Base-by-base conservation (phyloP, 164 flowering plant genomes). In the Macadamia integrifolia region DNA sequence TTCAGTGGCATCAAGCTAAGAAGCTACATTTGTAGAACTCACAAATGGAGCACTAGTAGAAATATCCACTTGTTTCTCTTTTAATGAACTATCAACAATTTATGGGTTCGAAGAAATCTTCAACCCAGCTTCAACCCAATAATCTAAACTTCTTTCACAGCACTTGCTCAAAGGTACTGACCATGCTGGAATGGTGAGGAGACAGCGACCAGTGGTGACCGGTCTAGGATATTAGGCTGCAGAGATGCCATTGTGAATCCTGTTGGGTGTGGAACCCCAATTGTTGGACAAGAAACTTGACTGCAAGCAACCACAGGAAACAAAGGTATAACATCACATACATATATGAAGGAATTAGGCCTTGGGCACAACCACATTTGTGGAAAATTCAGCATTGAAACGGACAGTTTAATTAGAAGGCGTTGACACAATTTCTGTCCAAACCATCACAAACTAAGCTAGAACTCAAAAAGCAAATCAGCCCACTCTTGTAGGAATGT, bases 151-250 rank as follows among this genome's bases (percentile, higher is more conserved):
- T 58, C 57, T 44, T 62, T 43, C 68, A 72, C 71, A 72, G 46
- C 14, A 46, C 64, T 61, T 56, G 40, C 59, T 82, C 79, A 77
- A 53, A 71, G 82, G 72, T 65, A 79, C 61, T 69, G 88, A 58
- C 84, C 67, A 48, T 76, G 86, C 58, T 78, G 85, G 69, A 76
- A 79, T 42, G 86, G 76, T 15, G 87, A 80, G 30, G 92, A 77
- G 66, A 78, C 70, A 23, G 87, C 78, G 79, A 86, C 49, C 31
- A 83, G 69, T 58, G 81, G 83, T 32, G 40, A 5, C 40, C 76
- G 68, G 60, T 80, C 85, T 18, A 83, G 69, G 58, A 82, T 58
- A 69, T 79, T 80, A 46, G 85, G 78, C 74, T 85, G 89, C 75
- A 85, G 57, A 11, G 86, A 70, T 31, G 86, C 50, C 30, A 81